These are phyloP conservation scores for Pyrenochaeta sp. DNA, from an alignment of 2,329 filamentous ascomycete genomes.

Conservation along the genomic window DNA sequence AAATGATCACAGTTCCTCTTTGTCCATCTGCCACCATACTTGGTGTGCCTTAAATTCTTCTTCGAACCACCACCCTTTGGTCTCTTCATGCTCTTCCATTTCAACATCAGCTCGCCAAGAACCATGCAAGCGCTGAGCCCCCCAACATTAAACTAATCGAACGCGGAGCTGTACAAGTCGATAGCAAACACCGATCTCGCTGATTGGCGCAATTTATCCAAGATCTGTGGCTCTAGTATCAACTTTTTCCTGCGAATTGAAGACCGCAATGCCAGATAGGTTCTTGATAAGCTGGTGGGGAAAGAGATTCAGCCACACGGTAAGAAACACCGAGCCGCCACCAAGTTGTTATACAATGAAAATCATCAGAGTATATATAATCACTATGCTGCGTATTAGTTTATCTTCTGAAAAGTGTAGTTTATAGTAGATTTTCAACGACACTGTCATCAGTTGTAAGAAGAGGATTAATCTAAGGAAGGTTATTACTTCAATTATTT, in stretches of 20 bases:
- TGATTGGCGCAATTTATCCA: conserved; percentile 58
- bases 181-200: conserved; percentile 64
- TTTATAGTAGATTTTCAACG: no score
- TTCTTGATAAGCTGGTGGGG: conserved; percentile 26
- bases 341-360: conserved; percentile 58
- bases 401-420: no score
- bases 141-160: conserved; percentile 67
- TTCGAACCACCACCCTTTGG: not conserved
- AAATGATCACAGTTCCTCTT: no score
- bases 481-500: no score
- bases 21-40: not conserved
- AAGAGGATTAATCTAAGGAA: no score
- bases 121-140: conserved; percentile 62
- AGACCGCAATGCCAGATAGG: conserved; percentile 29
- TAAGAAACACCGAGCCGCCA: conserved; percentile 57
- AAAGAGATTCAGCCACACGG: conserved; percentile 54
- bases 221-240: conserved; percentile 65
- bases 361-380: no score
- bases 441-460: no score
- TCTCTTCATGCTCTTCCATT: conserved; percentile 67
- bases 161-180: conserved; percentile 68
- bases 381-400: no score
- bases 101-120: conserved; percentile 62
- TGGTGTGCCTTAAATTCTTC: not conserved
- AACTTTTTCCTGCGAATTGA: conserved; percentile 25